Evolutionary conservation across 2,329 filamentous ascomycete species (phyloP), one percentile per base, ranked within the genome.

Genomic region (Ophiostoma triangulosporum): DNA sequence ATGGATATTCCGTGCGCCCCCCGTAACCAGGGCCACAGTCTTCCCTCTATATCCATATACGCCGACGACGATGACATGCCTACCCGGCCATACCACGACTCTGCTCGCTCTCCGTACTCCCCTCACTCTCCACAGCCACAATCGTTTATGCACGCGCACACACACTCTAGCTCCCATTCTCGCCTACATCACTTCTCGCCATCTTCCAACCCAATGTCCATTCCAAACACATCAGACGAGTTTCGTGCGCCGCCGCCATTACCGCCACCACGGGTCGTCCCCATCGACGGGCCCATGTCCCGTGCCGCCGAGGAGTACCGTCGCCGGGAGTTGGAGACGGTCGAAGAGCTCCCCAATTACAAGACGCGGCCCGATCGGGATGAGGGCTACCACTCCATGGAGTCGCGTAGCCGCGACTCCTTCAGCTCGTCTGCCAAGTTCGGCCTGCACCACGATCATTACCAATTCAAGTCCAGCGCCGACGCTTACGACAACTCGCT

Each of bases 371-470:
- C 20, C 2, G 58, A 61, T 20, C 49, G 53, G 9, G 60, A 62
- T 53, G 60, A 62, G 35, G 60, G 60, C 11, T 62, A 62, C 36
- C 54, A 57, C 43, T 60, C 55, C 3, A 60, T 54, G 54, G 56
- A 58, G 53, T 56, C 57, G 50, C 45, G 49, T 22, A 50, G 54
- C 48, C 55, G 48, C 5, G 55, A 56, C 26, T 57, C 56, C 6
- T 56, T 54, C 20, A 45, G 52, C 26, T 49, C 43, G 27, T 51
- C 66, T 1, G 63, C 68, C 33, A 66, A 68, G n/a, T 73, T 77
- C 50, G 73, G 75, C 53, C 67, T 74, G 53, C 71, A 72, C 56
- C 74, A 77, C 59, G 72, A 69, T 58, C 72, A 69, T 36, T 76
- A 70, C 54, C 68, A 74, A 54, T 74, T 76, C 57, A 67, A 68